These are phyloP conservation scores for Hibiscus tridactylites DNA, from an alignment of 345 rosid genomes.

Conservation along the genomic window DNA sequence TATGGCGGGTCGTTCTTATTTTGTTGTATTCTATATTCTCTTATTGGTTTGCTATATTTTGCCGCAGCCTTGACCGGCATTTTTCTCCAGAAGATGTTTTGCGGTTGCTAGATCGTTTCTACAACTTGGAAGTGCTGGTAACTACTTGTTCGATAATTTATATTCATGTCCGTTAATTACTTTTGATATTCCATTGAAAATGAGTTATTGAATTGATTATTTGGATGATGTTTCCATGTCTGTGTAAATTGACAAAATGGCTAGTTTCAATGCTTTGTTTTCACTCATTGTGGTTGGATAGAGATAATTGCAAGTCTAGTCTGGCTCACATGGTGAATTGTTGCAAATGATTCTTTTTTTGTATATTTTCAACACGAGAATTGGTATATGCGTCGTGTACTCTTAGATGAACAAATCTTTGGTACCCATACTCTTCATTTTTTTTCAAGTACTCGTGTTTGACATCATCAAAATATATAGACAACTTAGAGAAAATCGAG, in stretches of 20 bases:
- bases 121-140: conserved; percentile 95
- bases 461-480: not conserved
- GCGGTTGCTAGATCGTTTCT: conserved; percentile 86
- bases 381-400: not conserved
- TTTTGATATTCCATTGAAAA: not conserved
- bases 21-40: not conserved
- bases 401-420: not conserved
- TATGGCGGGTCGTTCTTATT: not conserved
- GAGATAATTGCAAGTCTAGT: not conserved
- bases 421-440: not conserved
- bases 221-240: conserved; percentile 7
- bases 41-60: conserved; percentile 4
- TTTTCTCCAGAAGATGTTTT: conserved; percentile 90
- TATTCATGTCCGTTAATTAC: not conserved
- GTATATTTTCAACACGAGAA: not conserved
- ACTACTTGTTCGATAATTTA: not conserved
- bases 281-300: not conserved
- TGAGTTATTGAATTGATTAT: not conserved
- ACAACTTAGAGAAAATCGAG: not conserved
- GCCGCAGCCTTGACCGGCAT: conserved; percentile 60
- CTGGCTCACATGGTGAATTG: not conserved
- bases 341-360: not conserved
- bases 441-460: not conserved
- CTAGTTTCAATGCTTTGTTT: not conserved
- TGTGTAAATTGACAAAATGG: not conserved